Evolutionary conservation across 2,329 filamentous ascomycete species (phyloP).

Genomic region (Furcasterigmium furcatum): DNA sequence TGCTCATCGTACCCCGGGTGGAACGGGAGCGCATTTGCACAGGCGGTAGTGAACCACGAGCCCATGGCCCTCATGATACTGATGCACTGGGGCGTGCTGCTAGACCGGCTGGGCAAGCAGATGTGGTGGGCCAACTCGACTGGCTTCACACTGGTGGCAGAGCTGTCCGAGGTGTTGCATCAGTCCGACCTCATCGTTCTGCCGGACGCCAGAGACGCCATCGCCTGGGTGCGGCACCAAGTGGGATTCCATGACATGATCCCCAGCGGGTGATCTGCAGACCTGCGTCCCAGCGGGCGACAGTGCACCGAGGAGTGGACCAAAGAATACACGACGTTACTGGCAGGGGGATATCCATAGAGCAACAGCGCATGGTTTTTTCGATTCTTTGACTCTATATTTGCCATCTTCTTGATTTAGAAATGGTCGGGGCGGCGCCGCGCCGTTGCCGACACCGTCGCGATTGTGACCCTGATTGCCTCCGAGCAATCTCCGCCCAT

Average conservation of each 20-base stretch:
- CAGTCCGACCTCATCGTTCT: conserved; percentile 9
- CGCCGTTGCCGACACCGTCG: too few relatives aligned
- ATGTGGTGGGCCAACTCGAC: conserved; percentile 20
- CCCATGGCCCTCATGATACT: conserved; percentile 31
- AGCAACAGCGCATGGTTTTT: too few relatives aligned
- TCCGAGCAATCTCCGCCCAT: too few relatives aligned
- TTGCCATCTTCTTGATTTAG: too few relatives aligned
- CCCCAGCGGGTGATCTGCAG: neutral
- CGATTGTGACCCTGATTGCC: too few relatives aligned
- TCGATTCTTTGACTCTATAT: too few relatives aligned
- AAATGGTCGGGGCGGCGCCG: too few relatives aligned
- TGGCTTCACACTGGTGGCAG: conserved; percentile 16
- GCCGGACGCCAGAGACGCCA: conserved; percentile 18
- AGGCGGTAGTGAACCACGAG: conserved; percentile 23
- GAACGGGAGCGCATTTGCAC: conserved; percentile 24
- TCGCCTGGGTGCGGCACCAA: conserved; percentile 19
- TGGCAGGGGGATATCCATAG: too few relatives aligned
- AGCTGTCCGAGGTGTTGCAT: conserved; percentile 20
- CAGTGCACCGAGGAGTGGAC: too few relatives aligned
- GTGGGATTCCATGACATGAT: conserved; percentile 8
- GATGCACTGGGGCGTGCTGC: conserved; percentile 32
- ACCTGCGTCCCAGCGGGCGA: too few relatives aligned
- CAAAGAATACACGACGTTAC: too few relatives aligned
- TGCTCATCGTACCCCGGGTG: conserved; percentile 24
- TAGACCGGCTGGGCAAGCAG: conserved; percentile 16